A percentile compares a stretch with the other conserved stretches of the same genome.
Evolutionary conservation across 148 eudicot species (phyloP).

Genomic region (Camellia granthamiana): DNA sequence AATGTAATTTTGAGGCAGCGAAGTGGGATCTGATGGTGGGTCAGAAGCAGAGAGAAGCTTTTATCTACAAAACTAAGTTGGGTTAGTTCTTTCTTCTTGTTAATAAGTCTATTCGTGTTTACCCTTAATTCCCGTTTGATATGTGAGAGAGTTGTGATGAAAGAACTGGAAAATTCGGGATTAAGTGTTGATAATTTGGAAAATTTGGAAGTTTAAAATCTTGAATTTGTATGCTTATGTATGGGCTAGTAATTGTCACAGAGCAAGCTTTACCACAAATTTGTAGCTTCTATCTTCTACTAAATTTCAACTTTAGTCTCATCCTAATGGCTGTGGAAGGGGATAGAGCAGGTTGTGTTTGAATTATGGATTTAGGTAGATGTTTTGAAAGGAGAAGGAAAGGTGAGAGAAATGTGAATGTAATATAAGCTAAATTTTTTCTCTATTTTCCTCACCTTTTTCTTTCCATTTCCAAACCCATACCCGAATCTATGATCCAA

Average conservation of each 20-base stretch:
- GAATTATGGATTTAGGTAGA: too few species aligned
- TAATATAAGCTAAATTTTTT: too few species aligned
- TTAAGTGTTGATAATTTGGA: background rate
- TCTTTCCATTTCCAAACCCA: too few species aligned
- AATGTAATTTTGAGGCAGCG: conserved; percentile 20
- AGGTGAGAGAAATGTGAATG: too few species aligned
- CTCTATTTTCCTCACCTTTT: too few species aligned
- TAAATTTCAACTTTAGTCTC: background rate
- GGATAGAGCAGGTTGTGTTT: too few species aligned
- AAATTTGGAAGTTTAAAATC: background rate
- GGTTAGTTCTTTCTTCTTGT: conserved; percentile 32
- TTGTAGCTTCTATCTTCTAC: background rate
- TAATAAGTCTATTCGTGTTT: background rate
- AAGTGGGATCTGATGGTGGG: conserved; percentile 33
- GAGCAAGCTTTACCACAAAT: background rate
- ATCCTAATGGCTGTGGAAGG: background rate
- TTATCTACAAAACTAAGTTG: conserved; percentile 34
- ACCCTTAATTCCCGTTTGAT: background rate
- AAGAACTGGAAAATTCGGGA: background rate
- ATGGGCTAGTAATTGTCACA: background rate
- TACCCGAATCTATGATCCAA: too few species aligned
- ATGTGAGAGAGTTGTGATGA: background rate
- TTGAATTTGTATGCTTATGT: background rate
- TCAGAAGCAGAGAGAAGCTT: conserved; percentile 34
- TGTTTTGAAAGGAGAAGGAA: too few species aligned